Base-by-base conservation (phyloP, 2,329 filamentous ascomycete genomes). In the Pyricularia sp. region DNA sequence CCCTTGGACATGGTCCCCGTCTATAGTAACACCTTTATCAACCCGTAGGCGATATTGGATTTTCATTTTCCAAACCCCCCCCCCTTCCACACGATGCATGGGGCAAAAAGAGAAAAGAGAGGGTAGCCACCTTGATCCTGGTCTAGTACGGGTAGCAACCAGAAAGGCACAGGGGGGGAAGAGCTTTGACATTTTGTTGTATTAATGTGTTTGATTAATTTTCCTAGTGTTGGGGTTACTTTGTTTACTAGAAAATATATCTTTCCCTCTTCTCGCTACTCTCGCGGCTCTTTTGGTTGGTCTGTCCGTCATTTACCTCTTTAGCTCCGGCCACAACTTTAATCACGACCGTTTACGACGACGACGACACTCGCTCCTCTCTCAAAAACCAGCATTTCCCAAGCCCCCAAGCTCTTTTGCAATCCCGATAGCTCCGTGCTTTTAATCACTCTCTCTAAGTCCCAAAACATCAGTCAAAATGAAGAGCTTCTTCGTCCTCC, bases 401-500 rank as follows among this genome's bases (percentile, higher is more conserved):
- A 9, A 49, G 1, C 12, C 12, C 1, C 40, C 2, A 40, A 31
- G 30, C 30, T 13, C 5, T 2, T 35, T 35, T 35, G 33, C 12
- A 16, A 35, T 35, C 19, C 35, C 19, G n/a, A 5, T 3, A n/a
- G n/a, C 40, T 49, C 40, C 7, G 40, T 49, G 40, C 40, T 49
- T 9, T 6, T 7, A 49, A 19, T n/a, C 16, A 49, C 16, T n/a
- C 40, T 44, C 40, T 49, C n/a, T 6, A 16, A n/a, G 3, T 19
- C 31, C 10, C 3, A 35, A 61, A n/a, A 62, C 31, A 40, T 31
- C 31, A 26, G 64, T 24, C 44, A 65, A 63, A 24, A 65, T 65
- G 65, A 63, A 63, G 61, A 49, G 40, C 40, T 63, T 62, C 40
- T 30, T 62, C 24, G 63, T 65, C 60, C 16, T 65, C 31, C 57